phyloP scores from a whole-genome alignment of 2,329 filamentous ascomycete genomes.

The Epichloe hybrida region DNA sequence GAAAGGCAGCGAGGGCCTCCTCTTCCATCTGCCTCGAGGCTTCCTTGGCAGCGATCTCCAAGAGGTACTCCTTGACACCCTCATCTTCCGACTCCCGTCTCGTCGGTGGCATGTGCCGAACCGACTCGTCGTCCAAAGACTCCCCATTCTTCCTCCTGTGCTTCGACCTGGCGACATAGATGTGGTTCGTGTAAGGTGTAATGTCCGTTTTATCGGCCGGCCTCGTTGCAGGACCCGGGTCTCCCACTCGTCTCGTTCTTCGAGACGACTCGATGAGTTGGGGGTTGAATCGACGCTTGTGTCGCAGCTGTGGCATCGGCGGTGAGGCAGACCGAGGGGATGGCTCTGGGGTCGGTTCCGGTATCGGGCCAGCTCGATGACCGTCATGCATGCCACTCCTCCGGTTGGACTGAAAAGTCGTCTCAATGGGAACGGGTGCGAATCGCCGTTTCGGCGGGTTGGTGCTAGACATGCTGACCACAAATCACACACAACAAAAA shows the following conservation, averaged over 20 bases:
- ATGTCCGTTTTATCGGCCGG: slow-evolving; percentile 62
- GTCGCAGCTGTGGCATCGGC: slow-evolving; percentile 25
- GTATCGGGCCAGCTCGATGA: slow-evolving; percentile 31
- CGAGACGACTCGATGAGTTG: slow-evolving; percentile 71
- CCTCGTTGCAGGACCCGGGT: slow-evolving; percentile 46
- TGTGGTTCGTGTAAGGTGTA: slow-evolving; percentile 48
- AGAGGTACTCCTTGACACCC: slow-evolving; percentile 59
- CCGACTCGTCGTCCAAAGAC: slow-evolving; percentile 15
- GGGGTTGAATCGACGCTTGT: slow-evolving; percentile 50
- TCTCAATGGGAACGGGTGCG: slow-evolving; percentile 58
- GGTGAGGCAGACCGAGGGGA: slow-evolving; percentile 37
- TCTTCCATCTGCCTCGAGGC: slow-evolving; percentile 71
- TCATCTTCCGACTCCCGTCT: slow-evolving; percentile 63
- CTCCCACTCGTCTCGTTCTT: slow-evolving; percentile 53
- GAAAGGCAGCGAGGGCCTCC: slow-evolving; percentile 61
- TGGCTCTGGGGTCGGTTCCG: slow-evolving; percentile 42
- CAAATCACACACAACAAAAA: no score
- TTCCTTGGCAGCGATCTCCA: slow-evolving; percentile 67
- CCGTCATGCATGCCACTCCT: slow-evolving; percentile 9
- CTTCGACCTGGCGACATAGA: slow-evolving; percentile 34
- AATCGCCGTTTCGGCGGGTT: slow-evolving; percentile 43
- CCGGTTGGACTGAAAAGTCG: slow-evolving; percentile 48
- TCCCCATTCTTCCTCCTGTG: slow-evolving; percentile 20
- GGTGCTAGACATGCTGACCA: slow-evolving; percentile 22
- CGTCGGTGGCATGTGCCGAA: slow-evolving; percentile 23